A percentile compares a stretch with the other conserved stretches of the same genome.
Conservation (phyloP, 306 rosid genomes). For the Arachis hypogaea region DNA sequence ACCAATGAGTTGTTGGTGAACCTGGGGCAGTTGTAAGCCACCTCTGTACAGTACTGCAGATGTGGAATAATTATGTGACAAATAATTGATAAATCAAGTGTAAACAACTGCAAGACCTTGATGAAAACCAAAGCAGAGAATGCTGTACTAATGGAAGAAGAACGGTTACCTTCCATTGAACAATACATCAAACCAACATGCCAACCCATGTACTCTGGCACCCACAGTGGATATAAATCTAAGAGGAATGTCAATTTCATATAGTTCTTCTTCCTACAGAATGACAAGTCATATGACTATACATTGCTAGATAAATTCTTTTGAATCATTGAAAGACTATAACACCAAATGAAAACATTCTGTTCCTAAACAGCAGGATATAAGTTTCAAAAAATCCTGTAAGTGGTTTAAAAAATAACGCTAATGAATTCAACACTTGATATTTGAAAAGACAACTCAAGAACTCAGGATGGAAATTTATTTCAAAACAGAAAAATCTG, state of each 20-base stretch:
- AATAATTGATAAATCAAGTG: neutral
- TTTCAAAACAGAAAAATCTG: neutral
- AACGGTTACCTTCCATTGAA: slow-evolving; percentile 79
- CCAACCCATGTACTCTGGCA: slow-evolving; percentile 87
- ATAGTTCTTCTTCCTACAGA: slow-evolving; percentile 77
- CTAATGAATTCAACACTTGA: neutral
- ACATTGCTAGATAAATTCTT: neutral
- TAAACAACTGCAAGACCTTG: slow-evolving; percentile 1
- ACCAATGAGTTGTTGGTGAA: slow-evolving; percentile 89
- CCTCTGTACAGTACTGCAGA: slow-evolving; percentile 71
- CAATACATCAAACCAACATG: slow-evolving; percentile 92
- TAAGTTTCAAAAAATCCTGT: neutral
- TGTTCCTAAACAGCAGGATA: slow-evolving; percentile 7
- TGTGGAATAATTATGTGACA: slow-evolving; percentile 15
- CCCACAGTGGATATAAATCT: slow-evolving; percentile 69
- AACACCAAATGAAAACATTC: slow-evolving; percentile 1
- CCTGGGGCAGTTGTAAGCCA: slow-evolving; percentile 94
- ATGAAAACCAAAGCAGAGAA: slow-evolving; percentile 8
- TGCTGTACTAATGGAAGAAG: slow-evolving; percentile 11
- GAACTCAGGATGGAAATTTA: neutral
- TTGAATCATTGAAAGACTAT: slow-evolving; percentile 13
- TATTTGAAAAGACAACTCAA: slow-evolving; percentile 6
- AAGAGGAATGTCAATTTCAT: slow-evolving; percentile 79
- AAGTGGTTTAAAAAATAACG: neutral
- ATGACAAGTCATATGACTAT: slow-evolving; percentile 2